Base-by-base conservation (phyloP, 345 rosid genomes). In the Isatis tinctoria region DNA sequence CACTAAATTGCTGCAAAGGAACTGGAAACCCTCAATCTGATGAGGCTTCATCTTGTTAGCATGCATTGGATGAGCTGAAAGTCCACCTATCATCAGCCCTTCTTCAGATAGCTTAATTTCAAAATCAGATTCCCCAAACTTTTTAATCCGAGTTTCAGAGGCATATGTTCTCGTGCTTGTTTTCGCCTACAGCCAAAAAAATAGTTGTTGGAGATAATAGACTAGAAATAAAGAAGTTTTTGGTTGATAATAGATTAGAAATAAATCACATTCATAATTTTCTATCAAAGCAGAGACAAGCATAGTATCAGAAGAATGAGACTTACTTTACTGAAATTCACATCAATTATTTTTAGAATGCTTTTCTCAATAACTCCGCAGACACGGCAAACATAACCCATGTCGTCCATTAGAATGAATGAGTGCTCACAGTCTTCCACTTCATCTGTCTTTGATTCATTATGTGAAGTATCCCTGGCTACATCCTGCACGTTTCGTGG, bases 361-460 rank as follows among this genome's bases (percentile, higher is more conserved):
- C 90, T 83, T 85, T 83, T 84, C 28, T 83, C 75, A 58, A 92
- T 80, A 33, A 92, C 86, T 67, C 99, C 97, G 51, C 96, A 95
- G 44, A 87, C 79, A 26, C 96, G 92, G 81, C 99, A 95, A 47
- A 92, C 99, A 83, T 80, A 85, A n/a, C 99, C 99, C 44, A 95
- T 72, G 53, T 95, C 99, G 61, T 95, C 99, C 88, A 78, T 90
- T 76, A 95, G 69, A 53, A 92, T 78, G 77, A 80, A 92, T 12
- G 88, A 85, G 76, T 95, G 97, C 20, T 88, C 93, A 74, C 99
- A 95, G 35, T 78, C 84, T 39, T 85, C 86, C 9, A 72, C 90
- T 60, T 74, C 88, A 59, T 85, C 88, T 64, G 67, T 63, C 74
- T 60, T 69, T 60, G 60, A 66, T 39, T 85, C 91, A 67, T 81